phyloP scores from a whole-genome alignment of 306 rosid species.

The Dalbergia cultrata region DNA sequence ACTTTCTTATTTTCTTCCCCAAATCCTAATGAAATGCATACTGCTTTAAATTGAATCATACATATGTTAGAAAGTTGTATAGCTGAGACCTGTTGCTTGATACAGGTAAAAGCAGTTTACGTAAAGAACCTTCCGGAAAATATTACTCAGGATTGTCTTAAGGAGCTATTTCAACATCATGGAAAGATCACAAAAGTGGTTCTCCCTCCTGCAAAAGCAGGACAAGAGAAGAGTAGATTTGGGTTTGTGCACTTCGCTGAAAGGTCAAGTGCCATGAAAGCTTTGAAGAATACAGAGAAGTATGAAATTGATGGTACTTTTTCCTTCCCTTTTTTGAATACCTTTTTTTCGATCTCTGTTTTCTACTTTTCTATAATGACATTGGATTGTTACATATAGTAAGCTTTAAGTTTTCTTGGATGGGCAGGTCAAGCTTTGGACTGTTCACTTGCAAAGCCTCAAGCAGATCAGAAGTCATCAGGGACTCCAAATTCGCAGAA shows the following conservation, averaged over 20 bases:
- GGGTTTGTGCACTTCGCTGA: conserved; percentile 83
- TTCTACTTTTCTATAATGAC: conserved; percentile 6
- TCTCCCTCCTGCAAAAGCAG: conserved; percentile 76
- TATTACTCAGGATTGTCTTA: conserved; percentile 65
- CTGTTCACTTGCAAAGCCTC: conserved; percentile 81
- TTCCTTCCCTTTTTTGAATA: conserved; percentile 23
- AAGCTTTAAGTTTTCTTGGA: conserved; percentile 31
- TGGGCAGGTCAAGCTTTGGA: conserved; percentile 73
- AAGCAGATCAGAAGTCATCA: conserved; percentile 65
- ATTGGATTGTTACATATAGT: conserved; percentile 19
- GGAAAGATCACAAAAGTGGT: conserved; percentile 81
- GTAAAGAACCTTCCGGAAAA: conserved; percentile 75
- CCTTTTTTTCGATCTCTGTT: conserved; percentile 5
- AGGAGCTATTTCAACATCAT: conserved; percentile 64
- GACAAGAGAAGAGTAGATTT: conserved; percentile 72
- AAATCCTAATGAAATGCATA: conserved; percentile 10
- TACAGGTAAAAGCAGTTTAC: conserved; percentile 73
- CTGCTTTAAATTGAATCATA: conserved; percentile 9
- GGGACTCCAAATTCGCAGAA: conserved; percentile 55
- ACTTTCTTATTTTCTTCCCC: conserved; percentile 18
- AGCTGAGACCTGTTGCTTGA: conserved; percentile 43
- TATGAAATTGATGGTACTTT: conserved; percentile 73
- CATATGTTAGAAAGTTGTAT: conserved; percentile 16
- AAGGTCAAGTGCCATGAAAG: conserved; percentile 73
- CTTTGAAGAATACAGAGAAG: conserved; percentile 68